A percentile compares a stretch with the other conserved stretches of the same genome.
phyloP scores from a whole-genome alignment of 1,139 yeast species.

The Martiniozyma asiatica region DNA sequence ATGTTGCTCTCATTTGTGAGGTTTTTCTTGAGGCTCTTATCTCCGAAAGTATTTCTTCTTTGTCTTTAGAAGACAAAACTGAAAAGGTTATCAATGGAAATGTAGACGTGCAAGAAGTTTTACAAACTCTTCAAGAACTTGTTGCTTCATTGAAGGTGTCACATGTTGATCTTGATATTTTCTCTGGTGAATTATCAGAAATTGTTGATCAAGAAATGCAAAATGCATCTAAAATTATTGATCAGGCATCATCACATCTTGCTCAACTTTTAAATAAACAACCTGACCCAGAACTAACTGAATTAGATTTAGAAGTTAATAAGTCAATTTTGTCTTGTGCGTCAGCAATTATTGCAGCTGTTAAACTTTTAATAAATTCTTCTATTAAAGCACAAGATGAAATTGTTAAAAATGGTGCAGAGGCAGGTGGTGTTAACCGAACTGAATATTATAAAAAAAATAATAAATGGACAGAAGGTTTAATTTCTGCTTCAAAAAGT shows the following conservation, averaged over 20 bases:
- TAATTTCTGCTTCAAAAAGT: conserved; percentile 81
- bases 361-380: conserved; percentile 57
- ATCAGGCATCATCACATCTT: conserved; percentile 53
- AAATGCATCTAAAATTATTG: conserved; percentile 59
- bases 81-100: conserved; percentile 71
- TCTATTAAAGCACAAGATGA: conserved; percentile 79
- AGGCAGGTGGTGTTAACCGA: conserved; percentile 53
- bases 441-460: conserved; percentile 80
- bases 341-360: conserved; percentile 70
- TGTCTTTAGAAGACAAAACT: conserved; percentile 50
- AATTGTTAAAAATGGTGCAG: conserved; percentile 64
- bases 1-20: conserved; percentile 51
- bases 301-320: conserved; percentile 59
- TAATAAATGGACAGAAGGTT: conserved; percentile 90
- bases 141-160: conserved; percentile 45
- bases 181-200: conserved; percentile 38
- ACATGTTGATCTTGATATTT: conserved; percentile 18
- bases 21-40: conserved; percentile 49
- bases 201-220: conserved; percentile 65
- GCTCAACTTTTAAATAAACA: conserved; percentile 36
- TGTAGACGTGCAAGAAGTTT: conserved; percentile 56
- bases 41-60: conserved; percentile 36
- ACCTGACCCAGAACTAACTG: conserved; percentile 41
- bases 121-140: conserved; percentile 46
- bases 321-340: conserved; percentile 73